Conservation (phyloP, 1,284 basidiomycete species). For the Marasmius tenuissimus region DNA sequence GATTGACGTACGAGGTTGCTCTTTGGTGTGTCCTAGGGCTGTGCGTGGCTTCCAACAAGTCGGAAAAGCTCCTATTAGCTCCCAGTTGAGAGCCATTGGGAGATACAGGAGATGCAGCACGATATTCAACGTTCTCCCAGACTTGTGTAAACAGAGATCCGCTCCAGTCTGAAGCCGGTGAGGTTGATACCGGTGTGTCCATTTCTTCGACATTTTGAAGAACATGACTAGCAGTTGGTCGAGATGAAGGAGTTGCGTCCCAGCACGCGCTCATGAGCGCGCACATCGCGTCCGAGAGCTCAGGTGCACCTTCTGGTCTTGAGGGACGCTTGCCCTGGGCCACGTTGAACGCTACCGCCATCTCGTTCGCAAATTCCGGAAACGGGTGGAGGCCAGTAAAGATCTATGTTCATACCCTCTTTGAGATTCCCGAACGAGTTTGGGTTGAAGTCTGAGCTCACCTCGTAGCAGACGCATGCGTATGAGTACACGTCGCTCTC, state of each 20-base stretch:
- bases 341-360: constrained; percentile 13
- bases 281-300: constrained; percentile 7
- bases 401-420: constrained; percentile 1
- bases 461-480: constrained; percentile 26
- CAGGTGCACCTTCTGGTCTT: not conserved
- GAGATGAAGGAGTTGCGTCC: constrained; percentile 1
- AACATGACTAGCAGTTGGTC: constrained; percentile 4
- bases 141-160: not conserved
- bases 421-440: not conserved
- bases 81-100: too few relatives aligned
- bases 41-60: too few relatives aligned
- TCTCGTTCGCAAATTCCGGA: constrained; percentile 10
- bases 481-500: not conserved
- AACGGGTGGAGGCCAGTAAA: constrained; percentile 18
- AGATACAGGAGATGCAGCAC: too few relatives aligned
- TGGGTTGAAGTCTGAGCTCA: not conserved
- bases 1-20: too few relatives aligned
- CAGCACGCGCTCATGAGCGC: constrained; percentile 10
- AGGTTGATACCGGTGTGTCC: too few relatives aligned
- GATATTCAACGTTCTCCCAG: not conserved
- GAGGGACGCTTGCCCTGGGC: constrained; percentile 4
- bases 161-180: not conserved
- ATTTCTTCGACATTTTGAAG: not conserved
- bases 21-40: too few relatives aligned
- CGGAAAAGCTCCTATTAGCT: too few relatives aligned